Evolutionary conservation across 768 basidiomycete species (phyloP), one percentile per base, ranked within the genome.

Genomic region (Rhizopogon sp.): DNA sequence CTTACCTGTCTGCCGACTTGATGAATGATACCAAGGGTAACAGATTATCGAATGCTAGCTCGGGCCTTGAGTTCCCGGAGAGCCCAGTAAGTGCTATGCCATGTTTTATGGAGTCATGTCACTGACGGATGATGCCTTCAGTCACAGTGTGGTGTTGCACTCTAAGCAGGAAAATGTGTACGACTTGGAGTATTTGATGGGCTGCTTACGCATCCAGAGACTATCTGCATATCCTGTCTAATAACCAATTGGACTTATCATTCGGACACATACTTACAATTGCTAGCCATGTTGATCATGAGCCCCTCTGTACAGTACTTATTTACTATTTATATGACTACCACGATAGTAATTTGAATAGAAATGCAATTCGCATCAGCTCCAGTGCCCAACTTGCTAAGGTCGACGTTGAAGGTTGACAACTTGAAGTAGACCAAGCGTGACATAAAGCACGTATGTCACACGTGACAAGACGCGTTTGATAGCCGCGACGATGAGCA

Each of bases 401-500:
- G 25, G 25, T 25, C 4, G 25, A 25, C 4, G 25, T 25, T 25
- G 25, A 33, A 33, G 1, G 9, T 46, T 16, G 22, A 20, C n/a
- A n/a, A n/a, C n/a, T n/a, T n/a, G n/a, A 28, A 28, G 41, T 25
- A 25, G 25, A 25, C 33, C 16, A 17, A 16, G 17, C 25, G 41
- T 56, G 55, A 55, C 39, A 50, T 39, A 33, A 40, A n/a, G 54
- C 62, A 54, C 63, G 60, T 52, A 55, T 28, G 65, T 67, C 63
- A 63, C 66, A 56, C 54, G 57, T 66, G 61, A 66, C 66, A 16
- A 6, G 11, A 58, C 54, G 62, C 60, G 56, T 55, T 53, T 35
- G 37, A 50, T 51, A 39, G 25, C 29, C 17, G 45, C 50, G 43
- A 65, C 57, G 22, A 67, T 70, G 60, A 65, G 70, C 47, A 82